Evolutionary conservation across 148 eudicot species (phyloP).

Genomic region (Vaccinium myrtillus): DNA sequence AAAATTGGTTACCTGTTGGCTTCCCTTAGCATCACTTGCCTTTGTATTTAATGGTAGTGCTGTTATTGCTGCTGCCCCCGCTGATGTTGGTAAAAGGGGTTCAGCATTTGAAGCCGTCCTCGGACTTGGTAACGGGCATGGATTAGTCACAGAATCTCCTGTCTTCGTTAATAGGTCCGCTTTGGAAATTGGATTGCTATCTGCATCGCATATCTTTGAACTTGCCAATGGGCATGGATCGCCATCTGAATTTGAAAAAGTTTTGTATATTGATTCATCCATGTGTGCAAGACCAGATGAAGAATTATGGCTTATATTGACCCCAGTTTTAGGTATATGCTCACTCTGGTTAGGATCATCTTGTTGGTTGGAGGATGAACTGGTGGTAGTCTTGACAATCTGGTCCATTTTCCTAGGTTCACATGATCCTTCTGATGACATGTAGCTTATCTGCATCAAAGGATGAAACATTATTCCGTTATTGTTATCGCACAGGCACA

Average conservation of each 20-base stretch:
- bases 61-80: conserved; percentile 5
- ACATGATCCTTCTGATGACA: conserved; percentile 31
- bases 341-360: conserved; percentile 22
- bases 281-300: conserved; percentile 12
- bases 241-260: conserved; percentile 11
- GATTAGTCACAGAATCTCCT: conserved; percentile 13
- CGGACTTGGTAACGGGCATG: conserved; percentile 26
- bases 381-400: conserved; percentile 19
- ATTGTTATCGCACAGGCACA: background rate
- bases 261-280: conserved; percentile 10
- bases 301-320: conserved; percentile 19
- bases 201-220: conserved; percentile 8
- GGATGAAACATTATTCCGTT: background rate
- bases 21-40: conserved; percentile 17
- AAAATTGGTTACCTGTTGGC: conserved; percentile 10
- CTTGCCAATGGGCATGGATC: conserved; percentile 23
- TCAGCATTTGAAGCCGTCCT: conserved; percentile 16
- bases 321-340: conserved; percentile 16
- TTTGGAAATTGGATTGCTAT: conserved; percentile 13
- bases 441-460: conserved; percentile 38
- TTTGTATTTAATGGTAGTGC: conserved; percentile 8
- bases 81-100: conserved; percentile 3
- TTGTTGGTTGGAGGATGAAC: conserved; percentile 17
- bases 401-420: conserved; percentile 26
- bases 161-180: conserved; percentile 24